These are phyloP conservation scores for Brassica cretica DNA, from an alignment of 345 rosid species.

Conservation along the genomic window DNA sequence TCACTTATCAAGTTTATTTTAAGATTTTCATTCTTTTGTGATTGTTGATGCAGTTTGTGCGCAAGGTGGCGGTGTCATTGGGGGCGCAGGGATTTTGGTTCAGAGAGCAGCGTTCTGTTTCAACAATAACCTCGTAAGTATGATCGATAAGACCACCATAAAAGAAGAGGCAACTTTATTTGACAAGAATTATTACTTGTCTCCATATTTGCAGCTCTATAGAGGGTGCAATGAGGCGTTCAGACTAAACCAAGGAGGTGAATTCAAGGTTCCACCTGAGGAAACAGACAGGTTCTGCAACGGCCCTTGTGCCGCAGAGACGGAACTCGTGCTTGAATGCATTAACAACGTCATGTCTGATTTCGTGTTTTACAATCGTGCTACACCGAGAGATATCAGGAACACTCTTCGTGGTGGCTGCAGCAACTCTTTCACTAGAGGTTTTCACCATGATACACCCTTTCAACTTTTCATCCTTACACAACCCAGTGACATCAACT, in stretches of 20 bases:
- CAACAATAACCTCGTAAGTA: constrained; percentile 42
- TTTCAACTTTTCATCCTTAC: not conserved
- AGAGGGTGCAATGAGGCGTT: constrained; percentile 48
- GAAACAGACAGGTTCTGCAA: constrained; percentile 52
- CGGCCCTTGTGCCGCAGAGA: constrained; percentile 59
- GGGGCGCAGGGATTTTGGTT: constrained; percentile 36
- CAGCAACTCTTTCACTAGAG: constrained; percentile 54
- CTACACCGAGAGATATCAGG: constrained; percentile 45
- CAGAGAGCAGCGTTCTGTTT: constrained; percentile 51
- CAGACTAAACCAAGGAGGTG: constrained; percentile 51
- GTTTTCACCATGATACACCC: constrained; percentile 15
- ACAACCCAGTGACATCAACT: not conserved
- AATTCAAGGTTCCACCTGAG: constrained; percentile 48
- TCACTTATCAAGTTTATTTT: not conserved
- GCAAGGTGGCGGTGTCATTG: constrained; percentile 30
- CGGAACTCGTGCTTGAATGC: constrained; percentile 51
- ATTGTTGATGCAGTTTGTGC: constrained; percentile 42
- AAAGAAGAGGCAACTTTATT: not conserved
- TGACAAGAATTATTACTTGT: not conserved
- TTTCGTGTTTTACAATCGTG: constrained; percentile 52
- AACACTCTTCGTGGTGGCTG: constrained; percentile 48
- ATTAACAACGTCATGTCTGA: constrained; percentile 46
- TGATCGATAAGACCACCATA: not conserved
- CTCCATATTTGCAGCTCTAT: constrained; percentile 45
- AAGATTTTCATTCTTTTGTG: not conserved